Percentiles rank a stretch among this genome's conserved stretches.
Conservation (phyloP, 805 yeast species). For the Yarrowia sp. region DNA sequence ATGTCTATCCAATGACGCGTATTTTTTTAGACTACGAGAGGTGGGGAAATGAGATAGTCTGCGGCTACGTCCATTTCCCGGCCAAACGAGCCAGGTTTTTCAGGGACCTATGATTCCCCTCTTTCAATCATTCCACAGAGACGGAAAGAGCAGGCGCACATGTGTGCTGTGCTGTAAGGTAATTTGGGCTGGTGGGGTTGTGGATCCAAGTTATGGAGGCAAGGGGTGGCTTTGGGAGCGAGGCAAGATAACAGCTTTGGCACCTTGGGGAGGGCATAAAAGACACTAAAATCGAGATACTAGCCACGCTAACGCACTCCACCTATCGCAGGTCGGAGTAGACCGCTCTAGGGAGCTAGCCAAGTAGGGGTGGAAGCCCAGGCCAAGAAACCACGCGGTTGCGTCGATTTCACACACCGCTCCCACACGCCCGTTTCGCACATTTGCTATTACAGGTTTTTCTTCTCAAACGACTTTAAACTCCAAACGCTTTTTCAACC, state of each 20-base stretch:
- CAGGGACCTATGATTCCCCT: neutral
- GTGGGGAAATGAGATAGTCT: neutral
- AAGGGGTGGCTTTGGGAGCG: neutral
- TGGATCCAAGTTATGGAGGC: neutral
- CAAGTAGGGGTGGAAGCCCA: no score
- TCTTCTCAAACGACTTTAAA: neutral
- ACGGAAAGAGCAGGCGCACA: constrained; percentile 10
- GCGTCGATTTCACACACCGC: no score
- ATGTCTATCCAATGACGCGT: neutral
- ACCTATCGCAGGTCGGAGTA: neutral
- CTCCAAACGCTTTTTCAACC: constrained; percentile 5
- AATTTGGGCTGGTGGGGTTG: constrained; percentile 19
- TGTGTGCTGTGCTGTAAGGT: neutral
- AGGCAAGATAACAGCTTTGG: neutral
- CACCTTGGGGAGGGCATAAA: neutral
- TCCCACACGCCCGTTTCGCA: no score
- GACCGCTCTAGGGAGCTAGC: no score
- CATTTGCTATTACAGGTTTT: neutral
- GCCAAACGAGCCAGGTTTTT: neutral
- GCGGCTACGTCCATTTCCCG: neutral
- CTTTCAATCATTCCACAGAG: neutral
- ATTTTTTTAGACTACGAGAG: neutral
- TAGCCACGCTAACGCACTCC: neutral
- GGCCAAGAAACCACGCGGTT: no score
- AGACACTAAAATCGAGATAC: neutral